Evolutionary conservation across 2,329 filamentous ascomycete species (phyloP), one percentile per base, ranked within the genome.

Genomic region (Pseudogymnoascus pannorum): DNA sequence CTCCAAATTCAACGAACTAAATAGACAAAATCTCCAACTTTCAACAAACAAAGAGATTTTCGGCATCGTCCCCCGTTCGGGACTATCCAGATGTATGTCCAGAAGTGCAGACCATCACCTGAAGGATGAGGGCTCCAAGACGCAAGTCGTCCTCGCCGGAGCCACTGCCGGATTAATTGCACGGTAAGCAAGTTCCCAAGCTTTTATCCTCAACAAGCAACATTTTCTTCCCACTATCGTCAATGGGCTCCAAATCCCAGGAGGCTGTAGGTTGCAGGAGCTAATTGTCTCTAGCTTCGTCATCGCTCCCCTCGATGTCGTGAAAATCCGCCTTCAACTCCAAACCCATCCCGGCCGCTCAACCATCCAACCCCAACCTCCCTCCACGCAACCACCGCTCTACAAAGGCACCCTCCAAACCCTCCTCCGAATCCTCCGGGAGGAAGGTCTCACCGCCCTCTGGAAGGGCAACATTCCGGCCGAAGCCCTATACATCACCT

Each of bases 391-490:
- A 60, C 31, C 16, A 22, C 77, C 78, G 51, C 71, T 81, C 64
- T 90, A 93, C 77, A 91, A 87, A 71, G 91, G 91, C 67, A 91
- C 91, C 0, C 69, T 92, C 40, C 81, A 83, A 9, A 96, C 92
- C 1, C 78, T 96, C 72, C 82, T 81, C 62, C 83, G 87, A 64
- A 97, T 97, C 69, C 74, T 93, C 59, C 79, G 78, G 26, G 80
- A 92, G 70, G 94, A 99, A 73, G 94, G 94, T 42, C 72, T 97
- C 67, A 87, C 88, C 60, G 89, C 86, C 29, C 82, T 99, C 66
- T 99, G 94, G 94, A 97, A 97, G 79, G 94, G 94, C 72, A 99
- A 99, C 73, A 86, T 99, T 63, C 92, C 94, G 38, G 94, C 94
- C 59, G 94, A 97, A 80, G 77, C 94, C 65, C 86, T 99, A 77